Base-by-base conservation (phyloP, 2,329 filamentous ascomycete genomes). In the Penicillium sp. region DNA sequence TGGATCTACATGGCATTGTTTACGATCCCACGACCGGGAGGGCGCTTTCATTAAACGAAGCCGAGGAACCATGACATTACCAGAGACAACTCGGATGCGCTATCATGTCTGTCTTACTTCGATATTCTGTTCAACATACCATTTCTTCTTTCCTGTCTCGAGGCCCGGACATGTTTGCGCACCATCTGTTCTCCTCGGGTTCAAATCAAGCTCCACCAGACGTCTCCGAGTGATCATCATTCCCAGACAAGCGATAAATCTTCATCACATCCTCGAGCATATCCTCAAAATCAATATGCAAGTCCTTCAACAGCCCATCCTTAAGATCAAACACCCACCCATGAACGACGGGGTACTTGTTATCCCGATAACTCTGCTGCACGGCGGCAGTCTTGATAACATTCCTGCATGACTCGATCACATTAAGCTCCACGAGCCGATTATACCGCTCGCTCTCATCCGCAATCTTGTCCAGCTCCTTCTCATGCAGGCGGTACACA, bases 311-410 rank as follows among this genome's bases (percentile, higher is more conserved):
- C 68, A 89, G 74, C 10, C 88, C 88, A 68, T 90, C 85, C 54
- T 84, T 76, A 66, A 90, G 87, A 62, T 83, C 85, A 78, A 91
- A 91, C 46, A 90, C 87, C 87, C 87, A 90, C 37, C 87, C 88
- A 76, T 90, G 88, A 54, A 91, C 87, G 61, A 90, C 82, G 54
- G 88, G 88, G 69, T 83, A 90, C 65, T 82, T 75, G 67, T 89
- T 86, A 69, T 83, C 74, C 47, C 81, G 81, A 69, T 85, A 90
- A 18, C 80, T 85, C 70, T 77, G 83, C 80, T 78, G 88, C 78
- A 71, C 76, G 10, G 75, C 89, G 81, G 73, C 82, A 69, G 75
- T 90, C 58, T 72, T 72, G 56, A 72, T 66, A 22, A 72, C 61
- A 49, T 70, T 72, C 33, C 66, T 50, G 43, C 70, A 72, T 7